These are phyloP conservation scores for Rhodofomes roseus DNA, from an alignment of 1,284 basidiomycete species.

Conservation along the genomic window DNA sequence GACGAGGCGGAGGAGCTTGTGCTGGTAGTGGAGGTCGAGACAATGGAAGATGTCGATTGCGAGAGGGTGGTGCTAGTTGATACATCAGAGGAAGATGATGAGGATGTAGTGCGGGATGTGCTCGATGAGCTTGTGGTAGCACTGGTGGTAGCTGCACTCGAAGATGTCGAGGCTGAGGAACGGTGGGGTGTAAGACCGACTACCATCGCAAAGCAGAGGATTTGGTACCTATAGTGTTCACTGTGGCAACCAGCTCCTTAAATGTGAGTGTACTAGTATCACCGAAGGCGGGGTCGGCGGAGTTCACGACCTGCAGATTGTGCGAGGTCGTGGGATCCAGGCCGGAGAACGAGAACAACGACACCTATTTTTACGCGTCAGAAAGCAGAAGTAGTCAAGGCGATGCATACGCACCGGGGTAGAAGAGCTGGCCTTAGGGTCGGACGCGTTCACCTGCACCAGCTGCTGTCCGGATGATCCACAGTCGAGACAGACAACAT, in stretches of 20 bases:
- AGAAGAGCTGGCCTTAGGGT: slow-evolving; percentile 12
- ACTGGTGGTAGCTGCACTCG: neutral
- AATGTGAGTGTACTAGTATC: slow-evolving; percentile 29
- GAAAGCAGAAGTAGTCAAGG: neutral
- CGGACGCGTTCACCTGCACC: slow-evolving; percentile 16
- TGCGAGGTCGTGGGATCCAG: slow-evolving; percentile 27
- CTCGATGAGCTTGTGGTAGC: neutral
- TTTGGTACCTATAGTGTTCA: slow-evolving; percentile 11
- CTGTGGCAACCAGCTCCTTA: slow-evolving; percentile 22
- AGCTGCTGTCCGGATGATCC: neutral
- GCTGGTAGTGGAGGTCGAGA: neutral
- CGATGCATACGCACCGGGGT: slow-evolving; percentile 12
- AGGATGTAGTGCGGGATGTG: neutral
- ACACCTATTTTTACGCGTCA: slow-evolving; percentile 9
- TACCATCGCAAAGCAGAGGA: neutral
- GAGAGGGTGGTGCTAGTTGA: neutral
- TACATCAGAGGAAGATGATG: neutral
- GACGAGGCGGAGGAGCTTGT: neutral
- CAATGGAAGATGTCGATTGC: neutral
- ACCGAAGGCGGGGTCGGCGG: slow-evolving; percentile 22
- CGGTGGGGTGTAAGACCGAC: neutral
- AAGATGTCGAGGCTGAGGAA: neutral
- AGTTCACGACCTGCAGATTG: slow-evolving; percentile 28
- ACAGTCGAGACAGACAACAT: slow-evolving; percentile 21
- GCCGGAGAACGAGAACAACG: slow-evolving; percentile 22